phyloP scores from a whole-genome alignment of 148 eudicot species.

The Vaccinium corymbosum region DNA sequence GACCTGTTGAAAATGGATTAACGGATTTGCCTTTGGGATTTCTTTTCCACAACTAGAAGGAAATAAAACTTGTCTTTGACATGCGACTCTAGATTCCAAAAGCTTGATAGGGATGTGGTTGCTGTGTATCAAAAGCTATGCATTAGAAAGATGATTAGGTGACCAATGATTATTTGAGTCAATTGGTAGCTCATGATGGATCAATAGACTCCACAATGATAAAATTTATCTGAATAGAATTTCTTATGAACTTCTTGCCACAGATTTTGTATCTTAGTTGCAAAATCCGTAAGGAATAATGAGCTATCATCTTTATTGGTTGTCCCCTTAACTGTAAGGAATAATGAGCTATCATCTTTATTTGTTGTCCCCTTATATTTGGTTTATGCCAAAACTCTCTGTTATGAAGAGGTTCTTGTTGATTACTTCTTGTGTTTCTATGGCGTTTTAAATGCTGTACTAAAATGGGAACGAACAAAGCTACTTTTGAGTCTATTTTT shows the following conservation, averaged over 20 bases:
- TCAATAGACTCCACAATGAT: background rate
- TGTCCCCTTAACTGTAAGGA: background rate
- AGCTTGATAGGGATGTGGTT: background rate
- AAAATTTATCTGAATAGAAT: background rate
- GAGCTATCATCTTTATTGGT: background rate
- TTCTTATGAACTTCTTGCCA: background rate
- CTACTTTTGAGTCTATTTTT: no score
- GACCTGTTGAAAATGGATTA: background rate
- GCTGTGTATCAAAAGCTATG: background rate
- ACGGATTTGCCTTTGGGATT: background rate
- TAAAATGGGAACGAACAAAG: background rate
- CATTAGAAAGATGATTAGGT: background rate
- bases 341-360: no score
- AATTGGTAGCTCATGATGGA: background rate
- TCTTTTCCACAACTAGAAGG: background rate
- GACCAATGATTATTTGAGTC: background rate
- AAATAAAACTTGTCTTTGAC: background rate
- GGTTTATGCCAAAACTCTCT: background rate
- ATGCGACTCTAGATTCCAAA: background rate
- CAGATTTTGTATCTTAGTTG: background rate
- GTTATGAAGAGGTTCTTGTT: background rate
- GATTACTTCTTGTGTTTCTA: background rate
- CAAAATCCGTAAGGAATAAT: background rate
- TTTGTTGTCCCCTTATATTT: background rate
- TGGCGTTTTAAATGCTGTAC: background rate